These are phyloP conservation scores for Triangularia setosa DNA, from an alignment of 2,329 filamentous ascomycete species.

Conservation along the genomic window DNA sequence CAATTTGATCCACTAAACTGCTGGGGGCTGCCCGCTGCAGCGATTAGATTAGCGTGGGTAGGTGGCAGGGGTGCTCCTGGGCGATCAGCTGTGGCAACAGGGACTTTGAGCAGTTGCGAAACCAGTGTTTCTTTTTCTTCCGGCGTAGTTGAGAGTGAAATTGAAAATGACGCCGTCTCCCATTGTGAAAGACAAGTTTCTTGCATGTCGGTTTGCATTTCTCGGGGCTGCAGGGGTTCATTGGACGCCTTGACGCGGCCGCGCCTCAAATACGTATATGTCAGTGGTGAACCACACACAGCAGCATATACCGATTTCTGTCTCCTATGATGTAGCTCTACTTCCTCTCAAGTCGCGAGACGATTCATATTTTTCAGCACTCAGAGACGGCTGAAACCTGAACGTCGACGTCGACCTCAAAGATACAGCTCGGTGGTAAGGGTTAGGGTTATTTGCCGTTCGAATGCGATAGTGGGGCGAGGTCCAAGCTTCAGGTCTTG, in stretches of 20 bases:
- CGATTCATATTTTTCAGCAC: no score
- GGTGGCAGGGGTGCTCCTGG: conserved; percentile 4
- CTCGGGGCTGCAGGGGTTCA: neutral
- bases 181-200: neutral
- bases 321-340: neutral
- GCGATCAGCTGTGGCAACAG: neutral
- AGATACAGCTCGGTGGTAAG: neutral
- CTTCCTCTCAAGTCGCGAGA: neutral
- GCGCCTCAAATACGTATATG: neutral
- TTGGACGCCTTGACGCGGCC: neutral
- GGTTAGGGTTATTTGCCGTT: neutral
- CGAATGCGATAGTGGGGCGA: neutral
- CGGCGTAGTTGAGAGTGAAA: neutral
- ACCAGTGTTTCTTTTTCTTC: neutral
- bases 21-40: neutral
- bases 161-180: neutral
- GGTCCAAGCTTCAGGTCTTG: neutral
- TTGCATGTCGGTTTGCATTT: neutral
- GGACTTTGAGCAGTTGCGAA: neutral
- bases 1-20: conserved; percentile 1
- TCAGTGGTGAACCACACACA: neutral
- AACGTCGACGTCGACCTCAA: no score
- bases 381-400: no score
- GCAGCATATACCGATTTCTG: neutral
- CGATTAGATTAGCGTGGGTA: neutral